Evolutionary conservation across 257 asterid genomes (phyloP).

Genomic region (Avicennia marina): DNA sequence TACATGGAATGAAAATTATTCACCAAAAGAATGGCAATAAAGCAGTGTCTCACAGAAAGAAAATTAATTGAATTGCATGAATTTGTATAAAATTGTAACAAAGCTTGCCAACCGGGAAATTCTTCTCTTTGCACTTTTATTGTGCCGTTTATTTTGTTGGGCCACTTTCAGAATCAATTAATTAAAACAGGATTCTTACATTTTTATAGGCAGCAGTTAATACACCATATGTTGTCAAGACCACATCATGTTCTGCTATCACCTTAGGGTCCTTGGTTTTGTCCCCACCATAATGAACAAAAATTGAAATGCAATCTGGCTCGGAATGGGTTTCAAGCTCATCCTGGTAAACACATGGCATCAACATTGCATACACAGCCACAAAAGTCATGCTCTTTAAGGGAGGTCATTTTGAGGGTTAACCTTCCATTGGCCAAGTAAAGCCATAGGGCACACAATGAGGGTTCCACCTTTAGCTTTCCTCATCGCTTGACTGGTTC

Average conservation of each 20-base stretch:
- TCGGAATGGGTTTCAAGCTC: conserved; percentile 69
- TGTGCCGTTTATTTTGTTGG: background rate
- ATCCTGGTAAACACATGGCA: conserved; percentile 35
- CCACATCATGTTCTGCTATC: conserved; percentile 68
- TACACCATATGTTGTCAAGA: conserved; percentile 84
- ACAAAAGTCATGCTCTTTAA: background rate
- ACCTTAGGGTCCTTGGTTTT: conserved; percentile 48
- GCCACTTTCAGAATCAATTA: conserved; percentile 4
- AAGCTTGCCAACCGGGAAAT: background rate
- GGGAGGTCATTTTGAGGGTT: conserved; percentile 12
- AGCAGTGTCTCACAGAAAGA: background rate
- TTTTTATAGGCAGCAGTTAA: conserved; percentile 53
- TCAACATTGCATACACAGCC: background rate
- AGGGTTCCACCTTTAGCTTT: conserved; percentile 79
- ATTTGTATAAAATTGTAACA: background rate
- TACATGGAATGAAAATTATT: background rate
- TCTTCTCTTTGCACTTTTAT: background rate
- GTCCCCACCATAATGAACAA: conserved; percentile 73
- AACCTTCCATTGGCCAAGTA: conserved; percentile 93
- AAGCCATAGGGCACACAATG: conserved; percentile 86
- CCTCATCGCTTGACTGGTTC: conserved; percentile 12
- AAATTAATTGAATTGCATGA: background rate
- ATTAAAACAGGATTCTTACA: conserved; percentile 30
- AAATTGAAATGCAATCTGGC: conserved; percentile 53
- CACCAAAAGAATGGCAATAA: background rate